A percentile compares a stretch with the other conserved stretches of the same genome.
Evolutionary conservation across 495 filamentous ascomycete species (phyloP).

Genomic region (Podospora australis): DNA sequence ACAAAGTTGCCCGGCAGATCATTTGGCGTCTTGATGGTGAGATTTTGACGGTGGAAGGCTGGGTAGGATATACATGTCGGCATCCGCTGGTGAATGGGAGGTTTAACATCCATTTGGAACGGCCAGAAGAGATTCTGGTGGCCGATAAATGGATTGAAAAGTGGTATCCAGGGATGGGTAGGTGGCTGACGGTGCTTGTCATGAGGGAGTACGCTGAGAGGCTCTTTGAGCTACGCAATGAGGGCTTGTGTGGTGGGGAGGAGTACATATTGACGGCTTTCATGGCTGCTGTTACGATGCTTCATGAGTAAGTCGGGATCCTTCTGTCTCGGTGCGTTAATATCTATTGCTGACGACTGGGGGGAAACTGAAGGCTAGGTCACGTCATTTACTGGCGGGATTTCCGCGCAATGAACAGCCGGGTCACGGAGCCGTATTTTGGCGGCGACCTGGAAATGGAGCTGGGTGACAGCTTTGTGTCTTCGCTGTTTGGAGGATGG

Average conservation of each 20-base stretch:
- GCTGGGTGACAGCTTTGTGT: constrained; percentile 34
- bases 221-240: constrained; percentile 19
- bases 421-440: constrained; percentile 34
- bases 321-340: too few relatives aligned
- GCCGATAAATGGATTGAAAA: not conserved
- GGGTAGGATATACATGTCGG: constrained; percentile 36
- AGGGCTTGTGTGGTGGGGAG: constrained; percentile 25
- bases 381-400: constrained; percentile 37
- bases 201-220: constrained; percentile 28
- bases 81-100: constrained; percentile 20
- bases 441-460: constrained; percentile 37
- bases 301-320: constrained; percentile 36
- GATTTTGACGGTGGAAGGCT: constrained; percentile 26
- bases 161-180: not conserved
- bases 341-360: too few relatives aligned
- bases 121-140: too few relatives aligned
- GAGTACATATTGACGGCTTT: constrained; percentile 35
- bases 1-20: constrained; percentile 20
- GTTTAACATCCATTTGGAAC: too few relatives aligned
- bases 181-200: constrained; percentile 26
- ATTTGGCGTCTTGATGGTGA: constrained; percentile 29
- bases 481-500: constrained; percentile 35
- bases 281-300: constrained; percentile 33
- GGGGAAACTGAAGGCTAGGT: constrained; percentile 31
- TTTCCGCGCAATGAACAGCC: constrained; percentile 24